Evolutionary conservation across 768 basidiomycete genomes (phyloP), one percentile per base, ranked within the genome.

Genomic region (Panus rudis): DNA sequence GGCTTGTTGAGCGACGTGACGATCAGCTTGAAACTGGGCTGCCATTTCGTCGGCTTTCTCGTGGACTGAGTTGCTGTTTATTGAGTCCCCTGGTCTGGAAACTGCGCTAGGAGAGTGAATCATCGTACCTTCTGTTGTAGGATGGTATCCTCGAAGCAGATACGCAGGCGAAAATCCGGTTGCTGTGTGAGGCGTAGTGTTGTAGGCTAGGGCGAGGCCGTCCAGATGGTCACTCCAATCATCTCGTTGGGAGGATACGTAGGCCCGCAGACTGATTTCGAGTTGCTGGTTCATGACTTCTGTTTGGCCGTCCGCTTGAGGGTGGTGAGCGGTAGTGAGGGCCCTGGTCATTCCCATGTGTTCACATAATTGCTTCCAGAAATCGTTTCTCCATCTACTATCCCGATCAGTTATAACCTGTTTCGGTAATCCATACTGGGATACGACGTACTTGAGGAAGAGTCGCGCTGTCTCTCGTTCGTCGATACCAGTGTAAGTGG

Each of bases 261-360:
- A 39, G 8, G 38, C 16, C 11, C 22, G 8, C 16, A 39, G 23
- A 39, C 19, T 23, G 16, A 39, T 39, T 39, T 39, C 38, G 6
- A 39, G 16, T 5, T 11, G 11, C 25, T 39, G 38, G 16, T 39
- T 39, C 6, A 39, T 11, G 8, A 39, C 38, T 39, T 39, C 63
- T 0, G 59, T 66, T 46, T 65, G 68, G 1, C 64, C 68, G 46
- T 70, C 64, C 3, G 62, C 56, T 12, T 47, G 41, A 10, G 41
- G 46, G 33, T 47, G 42, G 41, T 46, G 35, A 13, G 48, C 39
- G 20, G 42, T 41, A 4, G 45, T 45, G 20, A 45, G 39, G 6
- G 37, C 41, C 17, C 39, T 23, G 13, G 33, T 20, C 7, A 40
- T 33, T 19, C 23, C 16, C 37, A 50, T 26, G 16, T 33, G n/a